Base-by-base conservation (phyloP, 495 filamentous ascomycete species). In the Penicillium coffeae region DNA sequence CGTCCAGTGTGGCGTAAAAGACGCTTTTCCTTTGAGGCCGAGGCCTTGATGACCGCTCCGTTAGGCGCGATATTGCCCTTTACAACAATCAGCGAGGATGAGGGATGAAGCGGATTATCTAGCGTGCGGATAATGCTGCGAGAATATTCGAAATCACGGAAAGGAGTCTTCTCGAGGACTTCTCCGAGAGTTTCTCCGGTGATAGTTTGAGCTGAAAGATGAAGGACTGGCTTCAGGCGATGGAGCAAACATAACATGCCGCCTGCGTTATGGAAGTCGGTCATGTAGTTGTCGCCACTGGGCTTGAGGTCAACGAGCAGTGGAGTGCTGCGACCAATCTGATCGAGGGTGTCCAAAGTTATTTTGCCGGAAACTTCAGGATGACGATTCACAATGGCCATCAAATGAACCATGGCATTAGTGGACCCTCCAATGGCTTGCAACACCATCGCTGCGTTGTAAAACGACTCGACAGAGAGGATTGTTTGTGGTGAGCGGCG, bases 401-500 rank as follows among this genome's bases (percentile, higher is more conserved):
- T 68, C 12, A 85, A 63, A 50, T 85, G 81, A 0, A 84, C 75
- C 8, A 85, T 69, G 10, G 78, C 80, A 59, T 84, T 85, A 2
- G 81, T 84, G 0, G 78, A 82, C 16, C 82, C 82, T 30, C 82
- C 80, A 44, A 84, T 81, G 30, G 82, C 81, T 51, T 84, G 82
- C 1, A 85, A 69, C 0, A 84, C 81, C 3, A 67, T 80, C 47
- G 82, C 79, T 34, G 81, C 81, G 50, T 85, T 85, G 22, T 77
- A 56, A 51, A 85, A 83, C 0, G 80, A 84, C 21, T 79, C 74
- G 3, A 66, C 63, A 0, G 76, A 70, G 2, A 85, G 64, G 1
- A 85, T 55, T 5, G 63, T 47, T 38, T 83, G 81, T 0, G 81
- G 80, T 13, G 59, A 64, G 1, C 66, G 56, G 8, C 60, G 49